These are phyloP conservation scores for Cytospora leucostoma DNA, from an alignment of 2,329 filamentous ascomycete species.

Conservation along the genomic window DNA sequence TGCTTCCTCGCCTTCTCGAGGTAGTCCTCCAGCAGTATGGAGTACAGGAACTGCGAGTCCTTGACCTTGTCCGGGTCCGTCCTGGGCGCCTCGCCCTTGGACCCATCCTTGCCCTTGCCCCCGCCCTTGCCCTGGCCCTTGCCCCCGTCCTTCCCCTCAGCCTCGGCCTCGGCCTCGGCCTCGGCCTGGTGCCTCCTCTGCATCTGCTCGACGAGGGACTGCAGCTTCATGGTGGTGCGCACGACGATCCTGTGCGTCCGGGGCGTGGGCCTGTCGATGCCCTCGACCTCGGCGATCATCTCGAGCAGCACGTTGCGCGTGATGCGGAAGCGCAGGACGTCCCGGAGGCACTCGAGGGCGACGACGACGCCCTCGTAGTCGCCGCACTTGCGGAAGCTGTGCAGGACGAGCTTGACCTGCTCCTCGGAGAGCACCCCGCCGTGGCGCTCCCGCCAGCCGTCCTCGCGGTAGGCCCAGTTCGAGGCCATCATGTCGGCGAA, in stretches of 20 bases:
- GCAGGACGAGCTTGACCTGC: constrained; percentile 38
- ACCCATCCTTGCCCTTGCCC: neutral
- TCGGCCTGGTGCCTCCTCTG: neutral
- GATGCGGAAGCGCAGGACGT: constrained; percentile 36
- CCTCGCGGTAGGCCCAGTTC: constrained; percentile 34
- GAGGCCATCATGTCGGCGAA: constrained; percentile 37
- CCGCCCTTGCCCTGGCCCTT: too few relatives aligned
- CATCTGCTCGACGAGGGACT: constrained; percentile 14
- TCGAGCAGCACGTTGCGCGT: constrained; percentile 38
- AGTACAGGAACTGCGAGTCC: constrained; percentile 18
- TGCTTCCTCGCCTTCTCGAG: constrained; percentile 10
- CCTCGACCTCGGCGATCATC: constrained; percentile 35
- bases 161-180: neutral
- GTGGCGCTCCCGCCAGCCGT: constrained; percentile 19
- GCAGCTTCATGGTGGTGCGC: constrained; percentile 24
- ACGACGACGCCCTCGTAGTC: constrained; percentile 51
- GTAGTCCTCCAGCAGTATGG: constrained; percentile 23
- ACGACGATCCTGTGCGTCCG: constrained; percentile 25
- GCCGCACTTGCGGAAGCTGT: constrained; percentile 47
- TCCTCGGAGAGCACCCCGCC: constrained; percentile 29
- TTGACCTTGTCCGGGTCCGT: constrained; percentile 11
- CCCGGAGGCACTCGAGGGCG: constrained; percentile 38
- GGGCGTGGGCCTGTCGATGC: constrained; percentile 27
- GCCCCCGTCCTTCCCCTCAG: neutral
- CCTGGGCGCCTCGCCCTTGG: neutral